Conservation (phyloP, 352 stramenopile species). For the Pythium chondricola region DNA sequence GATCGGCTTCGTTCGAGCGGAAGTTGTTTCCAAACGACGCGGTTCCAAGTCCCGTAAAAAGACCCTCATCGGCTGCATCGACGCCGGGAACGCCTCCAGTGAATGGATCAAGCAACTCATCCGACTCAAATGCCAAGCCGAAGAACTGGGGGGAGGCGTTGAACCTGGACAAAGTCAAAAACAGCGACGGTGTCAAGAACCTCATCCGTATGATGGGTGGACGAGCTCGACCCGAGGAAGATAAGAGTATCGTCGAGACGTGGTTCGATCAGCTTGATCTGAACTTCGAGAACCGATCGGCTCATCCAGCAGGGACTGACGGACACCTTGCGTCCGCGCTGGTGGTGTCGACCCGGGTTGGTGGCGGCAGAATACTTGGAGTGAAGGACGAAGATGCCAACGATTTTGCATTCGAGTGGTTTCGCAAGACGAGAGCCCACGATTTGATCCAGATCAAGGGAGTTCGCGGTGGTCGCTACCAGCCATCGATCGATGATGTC, state of each 20-base stretch:
- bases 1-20: constrained; percentile 49
- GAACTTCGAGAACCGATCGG: constrained; percentile 37
- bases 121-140: constrained; percentile 24
- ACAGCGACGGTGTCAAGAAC: constrained; percentile 69
- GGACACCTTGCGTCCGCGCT: constrained; percentile 40
- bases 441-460: constrained; percentile 69
- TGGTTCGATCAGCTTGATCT: constrained; percentile 60
- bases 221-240: constrained; percentile 42
- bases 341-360: constrained; percentile 30
- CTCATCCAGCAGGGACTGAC: constrained; percentile 2
- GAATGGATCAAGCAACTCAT: constrained; percentile 9
- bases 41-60: constrained; percentile 4
- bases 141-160: constrained; percentile 35
- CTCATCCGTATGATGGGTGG: constrained; percentile 65
- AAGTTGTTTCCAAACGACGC: constrained; percentile 1
- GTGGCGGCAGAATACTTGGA: constrained; percentile 38
- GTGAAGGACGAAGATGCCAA: constrained; percentile 53
- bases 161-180: constrained; percentile 54
- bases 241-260: constrained; percentile 41
- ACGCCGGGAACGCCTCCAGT: constrained; percentile 3
- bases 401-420: constrained; percentile 67
- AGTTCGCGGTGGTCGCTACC: constrained; percentile 45
- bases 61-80: constrained; percentile 2
- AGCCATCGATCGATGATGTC: constrained; percentile 68
- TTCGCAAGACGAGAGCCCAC: constrained; percentile 42